Evolutionary conservation across 192 early-diverging fungal genomes (phyloP).

Genomic region (Allomyces arbusculus): DNA sequence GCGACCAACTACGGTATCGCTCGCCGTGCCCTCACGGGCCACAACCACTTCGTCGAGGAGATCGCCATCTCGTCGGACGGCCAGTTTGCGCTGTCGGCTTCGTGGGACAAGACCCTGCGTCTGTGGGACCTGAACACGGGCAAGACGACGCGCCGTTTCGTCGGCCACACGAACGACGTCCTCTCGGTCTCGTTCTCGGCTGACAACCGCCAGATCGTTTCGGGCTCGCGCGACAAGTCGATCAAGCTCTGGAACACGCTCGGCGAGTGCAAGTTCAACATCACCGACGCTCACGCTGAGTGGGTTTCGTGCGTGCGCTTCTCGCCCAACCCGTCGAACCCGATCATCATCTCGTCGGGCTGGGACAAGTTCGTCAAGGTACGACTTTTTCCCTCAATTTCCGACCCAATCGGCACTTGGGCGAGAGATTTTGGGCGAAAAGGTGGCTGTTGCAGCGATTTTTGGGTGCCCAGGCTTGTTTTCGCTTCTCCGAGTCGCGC

Average conservation of each 20-base stretch:
- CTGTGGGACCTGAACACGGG: conserved; percentile 97
- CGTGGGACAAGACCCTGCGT: conserved; percentile 98
- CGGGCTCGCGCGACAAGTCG: conserved; percentile 91
- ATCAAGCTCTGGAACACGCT: conserved; percentile 99
- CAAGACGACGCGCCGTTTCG: conserved; percentile 84
- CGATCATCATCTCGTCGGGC: conserved; percentile 90
- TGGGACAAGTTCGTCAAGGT: conserved; percentile 99
- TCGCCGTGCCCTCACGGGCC: conserved; percentile 75
- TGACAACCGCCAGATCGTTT: conserved; percentile 99
- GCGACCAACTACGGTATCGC: conserved; percentile 80
- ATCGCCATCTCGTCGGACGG: conserved; percentile 97
- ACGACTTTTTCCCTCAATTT: conserved; percentile 7
- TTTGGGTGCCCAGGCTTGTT: conserved; percentile 5
- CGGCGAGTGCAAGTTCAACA: conserved; percentile 99
- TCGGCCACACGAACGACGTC: conserved; percentile 95
- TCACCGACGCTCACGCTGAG: conserved; percentile 92
- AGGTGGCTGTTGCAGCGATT: neutral
- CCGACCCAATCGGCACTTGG: too few relatives aligned
- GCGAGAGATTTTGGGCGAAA: too few relatives aligned
- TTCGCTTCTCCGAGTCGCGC: conserved; percentile 5
- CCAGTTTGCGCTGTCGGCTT: conserved; percentile 93
- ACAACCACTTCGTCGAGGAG: conserved; percentile 99
- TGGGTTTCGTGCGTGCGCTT: conserved; percentile 99
- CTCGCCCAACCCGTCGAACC: conserved; percentile 96
- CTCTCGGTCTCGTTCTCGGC: conserved; percentile 98